phyloP scores from a whole-genome alignment of 108 stramenopile species.

The Bacterosira constricta region DNA sequence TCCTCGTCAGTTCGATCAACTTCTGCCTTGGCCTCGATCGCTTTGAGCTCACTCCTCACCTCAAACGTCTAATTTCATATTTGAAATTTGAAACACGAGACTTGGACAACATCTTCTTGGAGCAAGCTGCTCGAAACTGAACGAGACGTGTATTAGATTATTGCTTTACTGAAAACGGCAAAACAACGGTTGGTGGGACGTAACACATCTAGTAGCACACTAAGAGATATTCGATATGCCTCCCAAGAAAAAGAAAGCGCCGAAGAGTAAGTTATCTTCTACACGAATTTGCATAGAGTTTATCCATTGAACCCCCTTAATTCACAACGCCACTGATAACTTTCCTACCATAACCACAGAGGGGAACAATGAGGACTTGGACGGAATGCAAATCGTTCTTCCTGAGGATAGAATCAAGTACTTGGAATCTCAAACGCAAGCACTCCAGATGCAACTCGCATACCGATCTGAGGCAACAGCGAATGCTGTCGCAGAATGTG shows the following conservation, averaged over 20 bases:
- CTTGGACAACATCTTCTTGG: no score
- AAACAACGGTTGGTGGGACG: no score
- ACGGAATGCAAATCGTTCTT: conserved; percentile 25
- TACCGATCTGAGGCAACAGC: conserved; percentile 37
- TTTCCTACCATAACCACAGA: background rate
- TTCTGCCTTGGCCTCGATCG: no score
- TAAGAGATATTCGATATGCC: no score
- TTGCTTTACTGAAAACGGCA: no score
- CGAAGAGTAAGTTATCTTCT: background rate
- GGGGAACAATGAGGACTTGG: conserved; percentile 21
- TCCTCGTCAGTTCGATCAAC: no score
- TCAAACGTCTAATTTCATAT: no score
- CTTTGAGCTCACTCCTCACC: no score
- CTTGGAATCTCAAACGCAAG: conserved; percentile 31
- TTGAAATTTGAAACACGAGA: no score
- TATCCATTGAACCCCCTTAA: background rate
- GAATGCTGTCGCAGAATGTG: conserved; percentile 28
- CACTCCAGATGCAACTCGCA: conserved; percentile 40
- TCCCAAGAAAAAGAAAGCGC: conserved; percentile 33
- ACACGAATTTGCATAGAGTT: background rate
- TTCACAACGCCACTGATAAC: background rate
- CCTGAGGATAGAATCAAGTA: conserved; percentile 49
- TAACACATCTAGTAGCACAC: no score
- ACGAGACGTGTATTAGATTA: no score
- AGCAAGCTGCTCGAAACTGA: no score